Base-by-base conservation (phyloP, 106 monocot species). In the Xerophyta viscosa region DNA sequence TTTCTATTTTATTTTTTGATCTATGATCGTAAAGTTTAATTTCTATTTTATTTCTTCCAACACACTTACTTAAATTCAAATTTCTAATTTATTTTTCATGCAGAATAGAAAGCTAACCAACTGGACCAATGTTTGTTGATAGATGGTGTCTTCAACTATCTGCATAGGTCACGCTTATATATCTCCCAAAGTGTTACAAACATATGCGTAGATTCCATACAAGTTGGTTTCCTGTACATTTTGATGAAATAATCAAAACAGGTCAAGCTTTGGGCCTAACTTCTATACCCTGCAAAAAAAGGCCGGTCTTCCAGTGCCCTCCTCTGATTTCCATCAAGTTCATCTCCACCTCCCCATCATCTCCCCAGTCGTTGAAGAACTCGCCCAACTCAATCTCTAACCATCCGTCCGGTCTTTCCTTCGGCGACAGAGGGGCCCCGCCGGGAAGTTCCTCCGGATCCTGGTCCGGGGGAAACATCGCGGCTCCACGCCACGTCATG, bases 341-440 rank as follows among this genome's bases (percentile, higher is more conserved):
- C 37, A 74, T 52, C 6, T 41, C 47, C 21, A 80, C 60, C 45
- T 62, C 55, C 8, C 68, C 79, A 15, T 69, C 73, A 1, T 63
- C 33, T 1, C 69, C 79, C 0, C 57, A 46, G 0, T 50, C 68
- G 24, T 29, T 61, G 49, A 37, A 65, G 39, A 79, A 79, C 51
- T 70, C 68, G 2, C 79, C 79, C 44, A 79, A 7, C 69, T 74
- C 69, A 8, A 74, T 8, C 42, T 79, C 73, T 50, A 48, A 33
- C 79, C 69, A 73, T 7, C 73, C 69, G 21, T 74, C 73, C 0
- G 12, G 6, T 14, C 41, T 43, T 20, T 37, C 58, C 14, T 9
- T 24, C 19, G 71, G 61, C 3, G 14, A 33, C 20, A 13, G 22
- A 11, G 17, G 27, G n/a, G 15, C 52, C n/a, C 27, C 39, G 0